phyloP scores from a whole-genome alignment of 2,329 filamentous ascomycete genomes.

The Chaetomiaceae sp. region DNA sequence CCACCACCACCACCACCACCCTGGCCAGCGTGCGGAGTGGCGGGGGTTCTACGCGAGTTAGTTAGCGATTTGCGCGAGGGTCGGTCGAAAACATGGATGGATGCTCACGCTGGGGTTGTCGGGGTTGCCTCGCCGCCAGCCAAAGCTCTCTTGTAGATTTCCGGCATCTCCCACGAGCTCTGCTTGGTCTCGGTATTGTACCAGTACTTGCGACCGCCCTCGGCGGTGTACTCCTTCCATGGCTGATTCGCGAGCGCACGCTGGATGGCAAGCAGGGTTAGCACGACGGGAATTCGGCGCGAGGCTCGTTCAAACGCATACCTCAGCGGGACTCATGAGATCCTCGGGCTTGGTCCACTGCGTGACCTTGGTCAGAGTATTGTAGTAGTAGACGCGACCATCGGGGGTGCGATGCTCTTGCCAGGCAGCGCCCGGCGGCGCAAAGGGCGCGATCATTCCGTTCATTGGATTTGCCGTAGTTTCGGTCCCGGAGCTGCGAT shows the following conservation, averaged over 20 bases:
- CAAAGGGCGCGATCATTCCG: constrained; percentile 44
- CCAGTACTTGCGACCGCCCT: constrained; percentile 90
- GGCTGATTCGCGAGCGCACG: constrained; percentile 75
- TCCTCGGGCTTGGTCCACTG: constrained; percentile 94
- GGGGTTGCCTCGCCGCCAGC: constrained; percentile 53
- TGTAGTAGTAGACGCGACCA: constrained; percentile 88
- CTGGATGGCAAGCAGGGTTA: constrained; percentile 40
- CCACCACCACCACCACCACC: no score
- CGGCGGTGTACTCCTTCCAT: constrained; percentile 88
- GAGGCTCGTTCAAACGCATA: constrained; percentile 36
- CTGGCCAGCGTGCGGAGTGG: constrained; percentile 42
- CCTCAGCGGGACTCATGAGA: constrained; percentile 78
- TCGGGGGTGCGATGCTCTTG: constrained; percentile 76
- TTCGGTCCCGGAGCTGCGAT: background rate
- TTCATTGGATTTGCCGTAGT: constrained; percentile 47
- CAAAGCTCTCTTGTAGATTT: constrained; percentile 70
- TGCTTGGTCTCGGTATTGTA: constrained; percentile 88
- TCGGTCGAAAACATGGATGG: background rate
- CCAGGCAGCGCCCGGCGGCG: constrained; percentile 52
- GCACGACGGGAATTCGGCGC: background rate
- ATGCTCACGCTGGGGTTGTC: constrained; percentile 41
- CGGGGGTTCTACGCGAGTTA: constrained; percentile 22
- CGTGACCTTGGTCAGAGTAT: constrained; percentile 76
- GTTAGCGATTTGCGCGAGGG: constrained; percentile 8
- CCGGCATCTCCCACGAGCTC: constrained; percentile 93